phyloP scores from a whole-genome alignment of 2,329 filamentous ascomycete genomes.

The Fusarium dlaminii region DNA sequence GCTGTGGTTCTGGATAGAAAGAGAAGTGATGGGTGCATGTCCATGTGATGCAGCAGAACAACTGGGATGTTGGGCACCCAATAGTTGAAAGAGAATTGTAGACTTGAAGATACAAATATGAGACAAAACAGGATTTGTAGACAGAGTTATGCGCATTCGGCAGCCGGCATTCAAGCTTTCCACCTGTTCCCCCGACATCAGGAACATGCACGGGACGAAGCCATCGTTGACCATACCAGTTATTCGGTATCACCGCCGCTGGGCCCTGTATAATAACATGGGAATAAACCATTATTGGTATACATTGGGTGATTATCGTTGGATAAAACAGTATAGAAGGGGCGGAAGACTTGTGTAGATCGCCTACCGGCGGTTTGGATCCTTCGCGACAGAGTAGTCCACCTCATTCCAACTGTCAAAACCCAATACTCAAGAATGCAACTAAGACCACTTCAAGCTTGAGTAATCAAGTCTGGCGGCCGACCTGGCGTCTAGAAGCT shows the following conservation, averaged over 20 bases:
- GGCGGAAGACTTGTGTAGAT: not conserved
- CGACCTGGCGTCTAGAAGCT: not conserved
- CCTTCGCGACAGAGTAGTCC: not conserved
- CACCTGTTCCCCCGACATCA: not conserved
- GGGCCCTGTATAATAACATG: not conserved
- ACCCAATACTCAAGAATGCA: not conserved
- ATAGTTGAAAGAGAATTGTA: not conserved
- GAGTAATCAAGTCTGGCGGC: not conserved
- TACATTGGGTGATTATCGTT: fast-evolving
- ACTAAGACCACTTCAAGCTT: not conserved
- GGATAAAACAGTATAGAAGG: not conserved
- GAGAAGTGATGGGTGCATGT: not conserved
- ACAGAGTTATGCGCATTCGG: not conserved
- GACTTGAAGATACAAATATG: fast-evolving
- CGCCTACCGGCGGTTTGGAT: not conserved
- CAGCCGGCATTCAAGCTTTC: not conserved
- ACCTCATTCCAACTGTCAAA: not conserved
- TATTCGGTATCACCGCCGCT: not conserved
- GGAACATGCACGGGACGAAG: not conserved
- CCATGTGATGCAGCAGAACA: not conserved
- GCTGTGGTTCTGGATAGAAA: too few relatives aligned
- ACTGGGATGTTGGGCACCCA: not conserved
- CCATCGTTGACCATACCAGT: fast-evolving
- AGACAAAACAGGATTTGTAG: fast-evolving
- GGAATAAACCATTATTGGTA: too few relatives aligned